phyloP scores from a whole-genome alignment of 345 rosid genomes.

The Mangifera indica region DNA sequence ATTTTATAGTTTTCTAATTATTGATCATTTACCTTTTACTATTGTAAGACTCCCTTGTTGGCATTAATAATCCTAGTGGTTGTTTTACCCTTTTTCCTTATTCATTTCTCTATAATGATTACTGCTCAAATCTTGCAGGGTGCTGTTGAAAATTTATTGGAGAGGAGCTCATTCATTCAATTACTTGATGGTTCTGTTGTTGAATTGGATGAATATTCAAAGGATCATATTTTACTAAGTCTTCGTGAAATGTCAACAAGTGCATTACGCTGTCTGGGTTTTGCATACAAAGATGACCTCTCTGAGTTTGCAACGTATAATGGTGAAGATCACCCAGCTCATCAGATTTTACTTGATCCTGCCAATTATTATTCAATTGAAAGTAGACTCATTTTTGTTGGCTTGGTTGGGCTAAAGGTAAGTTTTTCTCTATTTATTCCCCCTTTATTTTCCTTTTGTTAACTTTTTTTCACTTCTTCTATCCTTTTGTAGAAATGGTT shows the following conservation, averaged over 20 bases:
- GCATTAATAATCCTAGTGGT: neutral
- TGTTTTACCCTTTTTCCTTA: neutral
- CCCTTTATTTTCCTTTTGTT: constrained; percentile 1
- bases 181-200: constrained; percentile 68
- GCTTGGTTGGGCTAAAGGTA: constrained; percentile 87
- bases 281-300: constrained; percentile 65
- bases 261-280: constrained; percentile 87
- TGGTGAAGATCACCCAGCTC: constrained; percentile 95
- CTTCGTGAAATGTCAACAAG: constrained; percentile 70
- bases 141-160: constrained; percentile 87
- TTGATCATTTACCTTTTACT: neutral
- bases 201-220: constrained; percentile 58
- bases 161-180: constrained; percentile 76
- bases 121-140: constrained; percentile 56
- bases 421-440: constrained; percentile 20
- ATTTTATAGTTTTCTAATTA: neutral
- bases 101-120: neutral
- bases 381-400: constrained; percentile 71
- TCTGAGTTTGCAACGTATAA: constrained; percentile 63
- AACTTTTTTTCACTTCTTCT: constrained; percentile 3
- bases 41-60: neutral
- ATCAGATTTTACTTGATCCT: constrained; percentile 73
- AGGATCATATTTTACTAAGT: constrained; percentile 53
- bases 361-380: constrained; percentile 74
- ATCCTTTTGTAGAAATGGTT: neutral